Conservation (phyloP, 495 filamentous ascomycete genomes). For the Penicillium parvum region DNA sequence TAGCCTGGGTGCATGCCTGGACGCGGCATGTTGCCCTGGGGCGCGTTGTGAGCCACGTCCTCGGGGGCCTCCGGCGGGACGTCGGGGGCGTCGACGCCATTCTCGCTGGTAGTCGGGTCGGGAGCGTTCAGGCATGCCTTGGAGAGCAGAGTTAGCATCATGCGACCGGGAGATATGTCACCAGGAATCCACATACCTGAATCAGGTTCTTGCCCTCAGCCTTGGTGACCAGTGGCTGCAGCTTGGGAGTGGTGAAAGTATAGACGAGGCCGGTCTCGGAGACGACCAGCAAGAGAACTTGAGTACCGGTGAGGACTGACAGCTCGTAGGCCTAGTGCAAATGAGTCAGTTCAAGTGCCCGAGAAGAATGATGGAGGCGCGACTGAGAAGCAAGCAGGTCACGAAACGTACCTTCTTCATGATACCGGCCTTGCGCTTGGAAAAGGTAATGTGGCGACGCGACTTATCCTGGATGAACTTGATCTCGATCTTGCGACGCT, state of each 20-base stretch:
- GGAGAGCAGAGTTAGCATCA: constrained; percentile 3
- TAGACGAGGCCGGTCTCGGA: constrained; percentile 98
- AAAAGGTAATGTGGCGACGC: constrained; percentile 99
- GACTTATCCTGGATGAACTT: constrained; percentile 99
- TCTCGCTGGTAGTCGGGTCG: constrained; percentile 85
- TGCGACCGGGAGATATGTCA: not conserved
- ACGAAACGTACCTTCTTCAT: constrained; percentile 95
- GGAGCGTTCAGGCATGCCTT: constrained; percentile 97
- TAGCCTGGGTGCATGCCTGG: constrained; percentile 49
- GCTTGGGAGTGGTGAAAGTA: constrained; percentile 98
- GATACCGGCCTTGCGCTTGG: constrained; percentile 99
- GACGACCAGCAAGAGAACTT: constrained; percentile 95
- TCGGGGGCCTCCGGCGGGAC: constrained; percentile 54
- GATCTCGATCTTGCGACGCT: constrained; percentile 99
- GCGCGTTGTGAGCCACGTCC: constrained; percentile 51
- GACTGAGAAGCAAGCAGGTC: not conserved
- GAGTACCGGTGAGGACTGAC: constrained; percentile 95
- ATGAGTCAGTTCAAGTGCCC: not conserved
- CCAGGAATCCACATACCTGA: constrained; percentile 59
- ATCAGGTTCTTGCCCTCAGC: constrained; percentile 99
- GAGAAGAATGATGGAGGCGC: not conserved
- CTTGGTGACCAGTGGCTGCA: constrained; percentile 98
- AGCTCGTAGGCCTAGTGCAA: constrained; percentile 84
- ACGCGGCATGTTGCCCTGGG: constrained; percentile 48
- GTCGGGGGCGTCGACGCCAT: constrained; percentile 72